Conservation (phyloP, 176 grass and related monocot genomes). For the Miscanthus lutarioriparius region DNA sequence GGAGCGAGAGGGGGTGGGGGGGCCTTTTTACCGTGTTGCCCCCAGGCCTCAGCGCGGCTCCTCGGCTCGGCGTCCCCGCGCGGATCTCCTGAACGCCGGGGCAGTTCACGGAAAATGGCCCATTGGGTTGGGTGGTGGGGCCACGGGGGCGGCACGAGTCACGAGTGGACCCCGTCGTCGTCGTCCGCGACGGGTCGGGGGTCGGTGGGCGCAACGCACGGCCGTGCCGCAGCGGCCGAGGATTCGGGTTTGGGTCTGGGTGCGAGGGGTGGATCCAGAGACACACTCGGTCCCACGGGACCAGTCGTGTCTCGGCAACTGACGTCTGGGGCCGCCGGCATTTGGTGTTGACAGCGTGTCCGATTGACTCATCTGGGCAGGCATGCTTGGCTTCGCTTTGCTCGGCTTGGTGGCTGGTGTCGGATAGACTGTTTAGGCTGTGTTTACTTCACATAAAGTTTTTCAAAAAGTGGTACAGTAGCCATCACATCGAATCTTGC, state of each 20-base stretch:
- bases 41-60: background rate
- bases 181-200: conserved; percentile 3
- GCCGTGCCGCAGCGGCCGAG: background rate
- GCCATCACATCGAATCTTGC: too few species aligned
- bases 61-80: background rate
- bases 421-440: too few species aligned
- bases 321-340: background rate
- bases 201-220: conserved; percentile 18
- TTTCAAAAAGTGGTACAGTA: too few species aligned
- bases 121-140: conserved; percentile 8
- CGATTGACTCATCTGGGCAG: background rate
- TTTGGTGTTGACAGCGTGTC: conserved; percentile 24
- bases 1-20: background rate
- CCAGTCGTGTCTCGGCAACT: background rate
- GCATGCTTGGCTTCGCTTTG: background rate
- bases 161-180: conserved; percentile 40
- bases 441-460: too few species aligned
- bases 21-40: conserved; percentile 38
- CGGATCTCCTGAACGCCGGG: background rate
- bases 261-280: background rate
- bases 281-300: background rate
- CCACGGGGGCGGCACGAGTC: conserved; percentile 25
- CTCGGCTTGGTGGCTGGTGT: background rate
- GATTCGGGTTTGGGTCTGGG: background rate
- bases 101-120: conserved; percentile 44